Evolutionary conservation across 129 eudicot genomes (phyloP).

Genomic region (Pulicaria dysenterica): DNA sequence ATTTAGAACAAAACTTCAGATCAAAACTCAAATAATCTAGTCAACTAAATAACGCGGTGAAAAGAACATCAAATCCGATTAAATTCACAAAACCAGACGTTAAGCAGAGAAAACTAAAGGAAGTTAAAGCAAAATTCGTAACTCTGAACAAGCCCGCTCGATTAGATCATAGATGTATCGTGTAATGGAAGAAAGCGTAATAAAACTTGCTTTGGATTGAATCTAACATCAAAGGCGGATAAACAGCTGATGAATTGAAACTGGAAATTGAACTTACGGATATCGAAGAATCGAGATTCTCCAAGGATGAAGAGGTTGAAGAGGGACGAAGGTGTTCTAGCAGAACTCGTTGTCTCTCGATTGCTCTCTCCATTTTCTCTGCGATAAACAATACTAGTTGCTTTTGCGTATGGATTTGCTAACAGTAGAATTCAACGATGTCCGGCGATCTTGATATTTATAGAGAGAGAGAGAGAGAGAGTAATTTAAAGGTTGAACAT

Average conservation of each 20-base stretch:
- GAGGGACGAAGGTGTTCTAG: conserved; percentile 82
- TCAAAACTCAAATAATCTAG: conserved; percentile 14
- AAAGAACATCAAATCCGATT: conserved; percentile 7
- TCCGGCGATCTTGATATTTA: conserved; percentile 5
- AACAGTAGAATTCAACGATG: conserved; percentile 18
- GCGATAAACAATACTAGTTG: conserved; percentile 8
- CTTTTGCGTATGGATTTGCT: conserved; percentile 16
- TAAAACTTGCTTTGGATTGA: conserved; percentile 14
- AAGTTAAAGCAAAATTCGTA: conserved; percentile 9
- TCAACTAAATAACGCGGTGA: conserved; percentile 9
- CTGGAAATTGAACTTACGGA: conserved; percentile 48
- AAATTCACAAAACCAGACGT: conserved; percentile 14
- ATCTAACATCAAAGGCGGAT: conserved; percentile 2
- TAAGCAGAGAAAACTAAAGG: not conserved
- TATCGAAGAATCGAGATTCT: conserved; percentile 61
- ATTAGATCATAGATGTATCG: conserved; percentile 5
- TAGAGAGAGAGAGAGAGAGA: conserved; percentile 6
- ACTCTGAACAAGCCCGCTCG: not conserved
- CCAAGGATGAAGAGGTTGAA: conserved; percentile 64
- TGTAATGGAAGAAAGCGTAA: not conserved
- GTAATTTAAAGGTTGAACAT: conserved; percentile 13
- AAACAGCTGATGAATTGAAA: not conserved
- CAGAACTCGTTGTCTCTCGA: conserved; percentile 79
- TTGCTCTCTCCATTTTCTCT: conserved; percentile 77
- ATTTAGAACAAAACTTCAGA: conserved; percentile 15